Conservation (phyloP, 768 basidiomycete genomes). For the Glaciozyma antarctica region DNA sequence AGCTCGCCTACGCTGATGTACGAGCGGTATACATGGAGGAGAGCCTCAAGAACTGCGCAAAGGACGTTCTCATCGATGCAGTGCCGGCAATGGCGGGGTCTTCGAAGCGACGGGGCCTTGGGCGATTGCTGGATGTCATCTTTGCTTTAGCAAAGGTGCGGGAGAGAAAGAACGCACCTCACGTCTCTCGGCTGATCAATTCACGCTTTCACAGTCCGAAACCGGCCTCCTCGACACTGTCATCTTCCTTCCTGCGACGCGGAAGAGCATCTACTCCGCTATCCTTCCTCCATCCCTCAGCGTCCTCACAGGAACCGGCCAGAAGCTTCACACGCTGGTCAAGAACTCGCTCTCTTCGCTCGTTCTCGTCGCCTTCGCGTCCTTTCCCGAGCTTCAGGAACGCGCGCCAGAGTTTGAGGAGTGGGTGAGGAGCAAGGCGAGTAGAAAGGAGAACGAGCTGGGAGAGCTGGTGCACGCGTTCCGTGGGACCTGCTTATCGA, state of each 20-base stretch:
- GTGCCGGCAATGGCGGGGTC: slow-evolving; percentile 1
- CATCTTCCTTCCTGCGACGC: slow-evolving; percentile 18
- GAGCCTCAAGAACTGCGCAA: slow-evolving; percentile 18
- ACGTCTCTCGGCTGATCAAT: background rate
- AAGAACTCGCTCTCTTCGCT: slow-evolving; percentile 30
- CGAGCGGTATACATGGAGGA: slow-evolving; percentile 29
- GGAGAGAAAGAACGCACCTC: too few species aligned
- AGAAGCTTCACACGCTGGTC: slow-evolving; percentile 27
- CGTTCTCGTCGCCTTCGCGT: slow-evolving; percentile 30
- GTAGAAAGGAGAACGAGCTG: slow-evolving; percentile 34
- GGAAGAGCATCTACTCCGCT: slow-evolving; percentile 20
- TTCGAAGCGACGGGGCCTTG: slow-evolving; percentile 22
- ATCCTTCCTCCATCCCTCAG: slow-evolving; percentile 28
- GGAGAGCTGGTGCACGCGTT: slow-evolving; percentile 32
- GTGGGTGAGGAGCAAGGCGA: slow-evolving; percentile 25
- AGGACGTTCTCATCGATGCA: slow-evolving; percentile 30
- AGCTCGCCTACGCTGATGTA: slow-evolving; percentile 17
- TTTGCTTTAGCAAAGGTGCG: slow-evolving; percentile 33
- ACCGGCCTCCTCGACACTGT: slow-evolving; percentile 27
- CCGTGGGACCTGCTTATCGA: slow-evolving; percentile 32
- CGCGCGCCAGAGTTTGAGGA: slow-evolving; percentile 30
- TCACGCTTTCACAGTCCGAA: slow-evolving; percentile 22
- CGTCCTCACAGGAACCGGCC: slow-evolving; percentile 20
- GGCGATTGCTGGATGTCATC: slow-evolving; percentile 29
- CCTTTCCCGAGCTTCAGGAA: slow-evolving; percentile 28